A percentile compares a stretch with the other conserved stretches of the same genome.
Evolutionary conservation across 176 grass and related monocot genomes (phyloP).

Genomic region (Oryza rufipogon): DNA sequence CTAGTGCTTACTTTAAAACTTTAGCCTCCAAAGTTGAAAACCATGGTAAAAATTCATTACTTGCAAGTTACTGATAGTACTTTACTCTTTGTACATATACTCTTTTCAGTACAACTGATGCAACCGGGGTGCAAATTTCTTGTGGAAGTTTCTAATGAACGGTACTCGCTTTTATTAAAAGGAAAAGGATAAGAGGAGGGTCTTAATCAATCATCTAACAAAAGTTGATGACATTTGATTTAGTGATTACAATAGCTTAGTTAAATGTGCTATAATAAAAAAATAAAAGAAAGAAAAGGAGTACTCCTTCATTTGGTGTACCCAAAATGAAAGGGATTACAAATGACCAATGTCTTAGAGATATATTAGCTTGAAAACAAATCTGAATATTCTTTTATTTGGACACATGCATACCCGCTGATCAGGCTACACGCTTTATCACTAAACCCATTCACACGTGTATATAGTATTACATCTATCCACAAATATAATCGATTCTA

Average conservation of each 20-base stretch:
- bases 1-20: background rate
- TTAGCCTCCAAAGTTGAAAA: constrained; percentile 27
- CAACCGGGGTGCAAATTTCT: background rate
- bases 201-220: background rate
- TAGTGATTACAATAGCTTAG: background rate
- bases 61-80: background rate
- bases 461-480: too few species aligned
- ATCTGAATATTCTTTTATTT: too few species aligned
- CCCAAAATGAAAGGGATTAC: background rate
- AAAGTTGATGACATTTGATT: background rate
- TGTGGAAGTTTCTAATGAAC: background rate
- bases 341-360: background rate
- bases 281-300: background rate
- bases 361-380: background rate
- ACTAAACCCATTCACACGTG: too few species aligned
- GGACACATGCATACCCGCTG: too few species aligned
- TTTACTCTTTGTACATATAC: background rate
- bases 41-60: background rate
- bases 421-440: too few species aligned
- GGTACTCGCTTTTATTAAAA: background rate
- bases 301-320: background rate
- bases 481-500: too few species aligned
- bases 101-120: background rate
- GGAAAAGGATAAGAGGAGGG: background rate
- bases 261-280: background rate